These are phyloP conservation scores for Colletotrichum sansevieriae DNA, from an alignment of 2,329 filamentous ascomycete species.

Conservation along the genomic window DNA sequence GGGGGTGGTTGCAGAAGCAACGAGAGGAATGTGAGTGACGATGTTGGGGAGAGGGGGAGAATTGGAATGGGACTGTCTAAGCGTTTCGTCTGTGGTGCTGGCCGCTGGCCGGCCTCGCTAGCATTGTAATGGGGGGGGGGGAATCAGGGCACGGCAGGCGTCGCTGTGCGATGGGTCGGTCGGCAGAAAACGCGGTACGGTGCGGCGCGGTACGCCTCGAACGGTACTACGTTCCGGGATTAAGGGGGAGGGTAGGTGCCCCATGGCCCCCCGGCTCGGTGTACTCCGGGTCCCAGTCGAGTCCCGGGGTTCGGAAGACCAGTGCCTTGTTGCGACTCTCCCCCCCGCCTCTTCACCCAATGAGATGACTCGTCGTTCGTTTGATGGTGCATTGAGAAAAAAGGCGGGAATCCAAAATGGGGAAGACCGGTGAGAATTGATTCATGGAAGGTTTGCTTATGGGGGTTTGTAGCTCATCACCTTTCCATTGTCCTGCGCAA, in stretches of 20 bases:
- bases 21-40: too few relatives aligned
- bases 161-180: not conserved
- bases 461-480: not conserved
- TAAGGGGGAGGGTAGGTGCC: not conserved
- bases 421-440: constrained; percentile 9
- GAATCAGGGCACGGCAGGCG: not conserved
- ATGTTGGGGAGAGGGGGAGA: too few relatives aligned
- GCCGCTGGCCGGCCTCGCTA: too few relatives aligned
- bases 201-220: constrained; percentile 4
- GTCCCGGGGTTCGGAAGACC: not conserved
- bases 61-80: too few relatives aligned
- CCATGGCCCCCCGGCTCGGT: constrained; percentile 25
- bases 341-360: not conserved
- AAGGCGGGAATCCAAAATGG: not conserved
- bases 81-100: too few relatives aligned
- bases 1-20: too few relatives aligned
- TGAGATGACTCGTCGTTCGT: constrained; percentile 7
- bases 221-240: constrained; percentile 29
- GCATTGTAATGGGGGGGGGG: too few relatives aligned
- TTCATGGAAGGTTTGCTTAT: constrained; percentile 13
- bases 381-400: constrained; percentile 19
- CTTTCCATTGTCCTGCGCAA: not conserved
- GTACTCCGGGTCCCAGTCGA: constrained; percentile 16
- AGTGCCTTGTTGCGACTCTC: too few relatives aligned
- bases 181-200: not conserved